Percentiles rank a stretch among this genome's conserved stretches.
These are phyloP conservation scores for Arthrinium puccinioides DNA, from an alignment of 2,329 filamentous ascomycete genomes.

Conservation along the genomic window DNA sequence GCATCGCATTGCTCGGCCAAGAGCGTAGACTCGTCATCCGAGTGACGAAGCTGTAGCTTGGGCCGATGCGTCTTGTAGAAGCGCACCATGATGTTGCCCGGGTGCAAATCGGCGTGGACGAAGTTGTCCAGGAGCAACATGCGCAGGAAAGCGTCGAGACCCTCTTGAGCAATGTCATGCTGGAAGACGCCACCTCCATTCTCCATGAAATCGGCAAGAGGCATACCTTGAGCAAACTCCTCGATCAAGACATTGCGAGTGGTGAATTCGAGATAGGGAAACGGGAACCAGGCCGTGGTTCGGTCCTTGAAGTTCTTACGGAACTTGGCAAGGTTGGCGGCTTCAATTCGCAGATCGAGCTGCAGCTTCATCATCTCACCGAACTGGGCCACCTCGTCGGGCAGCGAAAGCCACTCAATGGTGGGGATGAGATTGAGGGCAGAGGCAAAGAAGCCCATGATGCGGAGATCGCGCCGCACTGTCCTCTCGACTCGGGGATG, in stretches of 20 bases:
- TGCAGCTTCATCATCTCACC: constrained; percentile 99
- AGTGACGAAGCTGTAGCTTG: constrained; percentile 31
- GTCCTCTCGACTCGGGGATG: constrained; percentile 86
- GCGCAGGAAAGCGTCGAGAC: constrained; percentile 87
- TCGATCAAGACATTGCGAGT: constrained; percentile 90
- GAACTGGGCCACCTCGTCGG: constrained; percentile 89
- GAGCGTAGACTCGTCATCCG: constrained; percentile 7
- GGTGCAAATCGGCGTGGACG: constrained; percentile 91
- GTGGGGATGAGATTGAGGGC: constrained; percentile 82
- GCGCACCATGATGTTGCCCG: constrained; percentile 98
- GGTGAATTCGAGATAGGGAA: constrained; percentile 85
- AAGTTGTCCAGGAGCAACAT: constrained; percentile 99
- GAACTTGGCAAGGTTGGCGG: constrained; percentile 82
- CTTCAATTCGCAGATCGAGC: constrained; percentile 88
- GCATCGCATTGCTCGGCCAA: constrained; percentile 50
- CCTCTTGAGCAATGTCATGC: constrained; percentile 89
- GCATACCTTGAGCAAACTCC: constrained; percentile 92
- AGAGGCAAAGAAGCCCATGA: constrained; percentile 88
- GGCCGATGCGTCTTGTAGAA: constrained; percentile 78
- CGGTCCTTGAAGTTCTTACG: constrained; percentile 83
- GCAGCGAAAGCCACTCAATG: constrained; percentile 94
- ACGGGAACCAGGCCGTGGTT: constrained; percentile 94
- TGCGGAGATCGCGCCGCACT: constrained; percentile 82
- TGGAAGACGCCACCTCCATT: constrained; percentile 90
- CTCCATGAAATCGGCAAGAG: constrained; percentile 81